A percentile compares a stretch with the other conserved stretches of the same genome.
phyloP scores from a whole-genome alignment of 2,329 filamentous ascomycete genomes.

The Fusarium sp. region DNA sequence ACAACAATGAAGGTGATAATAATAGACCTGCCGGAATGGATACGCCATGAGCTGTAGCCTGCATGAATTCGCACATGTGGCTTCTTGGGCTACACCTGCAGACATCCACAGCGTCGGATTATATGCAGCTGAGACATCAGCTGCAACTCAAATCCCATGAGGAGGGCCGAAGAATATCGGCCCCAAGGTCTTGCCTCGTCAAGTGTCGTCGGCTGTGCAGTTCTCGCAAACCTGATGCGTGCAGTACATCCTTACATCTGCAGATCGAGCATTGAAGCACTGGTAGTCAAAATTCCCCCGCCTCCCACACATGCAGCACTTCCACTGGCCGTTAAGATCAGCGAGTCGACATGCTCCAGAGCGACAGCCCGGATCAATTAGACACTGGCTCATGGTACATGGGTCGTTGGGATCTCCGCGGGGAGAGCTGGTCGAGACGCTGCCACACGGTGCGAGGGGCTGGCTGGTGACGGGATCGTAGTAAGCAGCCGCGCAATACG shows the following conservation, averaged over 20 bases:
- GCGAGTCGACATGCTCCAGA: slow-evolving; percentile 59
- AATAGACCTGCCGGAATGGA: slow-evolving; percentile 16
- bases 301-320: slow-evolving; percentile 59
- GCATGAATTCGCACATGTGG: not conserved
- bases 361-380: slow-evolving; percentile 56
- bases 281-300: slow-evolving; percentile 56
- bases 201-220: slow-evolving; percentile 46
- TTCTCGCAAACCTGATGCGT: slow-evolving; percentile 57
- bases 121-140: slow-evolving; percentile 19
- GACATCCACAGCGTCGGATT: slow-evolving; percentile 23
- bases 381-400: slow-evolving; percentile 57
- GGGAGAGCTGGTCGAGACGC: slow-evolving; percentile 21
- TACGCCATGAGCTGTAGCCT: slow-evolving; percentile 4
- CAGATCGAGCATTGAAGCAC: slow-evolving; percentile 57
- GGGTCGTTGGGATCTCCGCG: slow-evolving; percentile 52
- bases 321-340: slow-evolving; percentile 59
- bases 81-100: slow-evolving; percentile 2
- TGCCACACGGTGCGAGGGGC: slow-evolving; percentile 35
- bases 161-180: slow-evolving; percentile 20
- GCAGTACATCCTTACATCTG: slow-evolving; percentile 59
- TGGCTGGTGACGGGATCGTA: slow-evolving; percentile 43
- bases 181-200: not conserved
- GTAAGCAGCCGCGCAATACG: slow-evolving; percentile 52
- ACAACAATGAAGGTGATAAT: not conserved
- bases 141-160: slow-evolving; percentile 6